Conservation (phyloP, 2,329 filamentous ascomycete species). For the Hypoxylon sp. region DNA sequence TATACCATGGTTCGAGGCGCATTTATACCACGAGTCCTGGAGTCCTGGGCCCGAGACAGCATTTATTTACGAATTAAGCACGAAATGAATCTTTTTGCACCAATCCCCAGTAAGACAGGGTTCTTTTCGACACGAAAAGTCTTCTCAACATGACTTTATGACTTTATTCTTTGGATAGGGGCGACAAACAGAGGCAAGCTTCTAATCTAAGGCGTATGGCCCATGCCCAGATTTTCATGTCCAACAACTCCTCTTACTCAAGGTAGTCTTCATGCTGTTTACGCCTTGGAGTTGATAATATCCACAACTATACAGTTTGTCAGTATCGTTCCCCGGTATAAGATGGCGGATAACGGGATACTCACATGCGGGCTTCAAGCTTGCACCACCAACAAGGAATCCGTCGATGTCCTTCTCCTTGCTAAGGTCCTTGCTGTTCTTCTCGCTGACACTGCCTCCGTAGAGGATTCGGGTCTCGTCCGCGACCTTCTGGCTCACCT, state of each 20-base stretch:
- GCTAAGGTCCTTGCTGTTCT: slow-evolving; percentile 94
- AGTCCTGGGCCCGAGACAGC: slow-evolving; percentile 2
- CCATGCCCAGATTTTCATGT: neutral
- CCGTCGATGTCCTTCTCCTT: slow-evolving; percentile 97
- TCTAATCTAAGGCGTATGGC: slow-evolving; percentile 9
- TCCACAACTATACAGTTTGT: slow-evolving; percentile 57
- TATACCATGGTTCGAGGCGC: slow-evolving; percentile 20
- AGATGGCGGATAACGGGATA: slow-evolving; percentile 39
- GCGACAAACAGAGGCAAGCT: slow-evolving; percentile 3
- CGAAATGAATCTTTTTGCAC: slow-evolving; percentile 7
- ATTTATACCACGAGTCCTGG: slow-evolving; percentile 12
- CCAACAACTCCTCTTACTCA: slow-evolving; percentile 4
- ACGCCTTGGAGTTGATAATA: slow-evolving; percentile 64
- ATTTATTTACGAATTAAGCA: slow-evolving; percentile 15
- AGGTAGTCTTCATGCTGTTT: slow-evolving; percentile 5
- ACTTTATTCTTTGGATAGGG: slow-evolving; percentile 1
- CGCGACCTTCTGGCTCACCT: slow-evolving; percentile 77
- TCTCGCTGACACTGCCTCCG: slow-evolving; percentile 95
- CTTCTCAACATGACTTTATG: no score
- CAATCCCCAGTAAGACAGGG: neutral
- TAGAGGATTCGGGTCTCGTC: slow-evolving; percentile 95
- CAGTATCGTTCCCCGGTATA: slow-evolving; percentile 8
- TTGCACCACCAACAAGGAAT: slow-evolving; percentile 95
- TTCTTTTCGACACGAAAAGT: no score
- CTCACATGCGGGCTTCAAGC: slow-evolving; percentile 94